phyloP scores from a whole-genome alignment of 177 flowering plant genomes.

The Vitis hybrid region DNA sequence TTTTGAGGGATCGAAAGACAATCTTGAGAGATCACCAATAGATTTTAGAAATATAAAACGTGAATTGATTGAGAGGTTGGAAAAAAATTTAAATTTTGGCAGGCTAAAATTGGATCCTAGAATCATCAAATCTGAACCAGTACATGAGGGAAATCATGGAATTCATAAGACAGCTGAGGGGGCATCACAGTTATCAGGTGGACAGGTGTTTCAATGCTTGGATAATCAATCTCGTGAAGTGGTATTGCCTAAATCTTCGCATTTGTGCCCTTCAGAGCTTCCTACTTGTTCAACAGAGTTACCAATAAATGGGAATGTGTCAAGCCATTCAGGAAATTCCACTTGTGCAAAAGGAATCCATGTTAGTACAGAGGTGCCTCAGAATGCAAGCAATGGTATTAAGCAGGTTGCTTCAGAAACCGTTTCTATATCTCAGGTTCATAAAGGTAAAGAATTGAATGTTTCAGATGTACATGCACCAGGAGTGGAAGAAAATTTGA shows the following conservation, averaged over 20 bases:
- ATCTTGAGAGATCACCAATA: constrained; percentile 3
- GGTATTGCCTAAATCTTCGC: constrained; percentile 3
- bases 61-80: constrained; percentile 20
- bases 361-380: constrained; percentile 10
- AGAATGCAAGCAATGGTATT: constrained; percentile 13
- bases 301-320: constrained; percentile 14
- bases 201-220: constrained; percentile 3
- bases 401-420: constrained; percentile 13
- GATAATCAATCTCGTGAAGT: constrained; percentile 1
- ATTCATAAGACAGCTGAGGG: constrained; percentile 15
- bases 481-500: constrained; percentile 8
- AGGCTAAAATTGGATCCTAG: constrained; percentile 13
- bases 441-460: constrained; percentile 14
- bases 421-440: constrained; percentile 14
- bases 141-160: constrained; percentile 13
- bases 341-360: constrained; percentile 2
- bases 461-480: constrained; percentile 6
- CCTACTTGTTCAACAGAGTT: constrained; percentile 19
- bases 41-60: constrained; percentile 22
- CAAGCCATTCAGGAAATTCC: constrained; percentile 12
- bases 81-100: constrained; percentile 2
- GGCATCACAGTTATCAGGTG: constrained; percentile 4
- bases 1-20: constrained; percentile 1
- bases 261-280: constrained; percentile 2
- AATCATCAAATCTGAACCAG: constrained; percentile 43